Evolutionary conservation across 2,329 filamentous ascomycete species (phyloP).

Genomic region (Aspergillus nomiae): DNA sequence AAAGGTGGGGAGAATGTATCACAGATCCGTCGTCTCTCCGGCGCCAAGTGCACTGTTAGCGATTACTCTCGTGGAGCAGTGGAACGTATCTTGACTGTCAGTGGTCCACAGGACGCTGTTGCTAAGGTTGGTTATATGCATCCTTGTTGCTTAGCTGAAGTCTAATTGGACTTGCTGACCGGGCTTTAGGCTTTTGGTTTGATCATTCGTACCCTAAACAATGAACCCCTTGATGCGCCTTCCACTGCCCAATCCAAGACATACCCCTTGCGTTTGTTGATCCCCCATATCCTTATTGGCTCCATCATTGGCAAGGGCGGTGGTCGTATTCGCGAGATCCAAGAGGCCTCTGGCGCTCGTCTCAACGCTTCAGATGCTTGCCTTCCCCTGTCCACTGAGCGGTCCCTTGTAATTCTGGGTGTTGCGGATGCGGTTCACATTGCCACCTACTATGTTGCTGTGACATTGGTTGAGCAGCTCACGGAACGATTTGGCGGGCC

Average conservation of each 20-base stretch:
- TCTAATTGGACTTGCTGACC: slow-evolving; percentile 15
- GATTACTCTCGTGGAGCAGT: slow-evolving; percentile 97
- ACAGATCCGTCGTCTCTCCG: slow-evolving; percentile 90
- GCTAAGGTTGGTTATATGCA: slow-evolving; percentile 74
- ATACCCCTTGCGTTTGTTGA: slow-evolving; percentile 90
- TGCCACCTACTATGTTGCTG: slow-evolving; percentile 97
- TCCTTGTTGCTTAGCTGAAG: slow-evolving; percentile 19
- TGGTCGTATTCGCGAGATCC: slow-evolving; percentile 94
- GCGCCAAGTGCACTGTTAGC: slow-evolving; percentile 97
- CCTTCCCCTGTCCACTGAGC: slow-evolving; percentile 90
- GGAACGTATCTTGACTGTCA: slow-evolving; percentile 96
- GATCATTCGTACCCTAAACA: slow-evolving; percentile 97
- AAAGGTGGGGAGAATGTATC: slow-evolving; percentile 99
- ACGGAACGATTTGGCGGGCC: slow-evolving; percentile 96
- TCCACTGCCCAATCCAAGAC: slow-evolving; percentile 96
- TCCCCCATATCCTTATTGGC: slow-evolving; percentile 95
- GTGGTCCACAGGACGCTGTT: slow-evolving; percentile 91
- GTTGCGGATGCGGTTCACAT: slow-evolving; percentile 98
- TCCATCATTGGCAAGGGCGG: slow-evolving; percentile 98
- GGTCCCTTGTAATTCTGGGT: slow-evolving; percentile 95
- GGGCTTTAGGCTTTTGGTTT: slow-evolving; percentile 80
- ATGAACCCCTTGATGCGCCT: slow-evolving; percentile 83
- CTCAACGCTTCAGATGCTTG: slow-evolving; percentile 96
- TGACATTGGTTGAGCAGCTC: slow-evolving; percentile 95
- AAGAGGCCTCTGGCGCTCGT: slow-evolving; percentile 93